phyloP scores from a whole-genome alignment of 1,284 basidiomycete genomes.

The Cryptococcus amylolentus region DNA sequence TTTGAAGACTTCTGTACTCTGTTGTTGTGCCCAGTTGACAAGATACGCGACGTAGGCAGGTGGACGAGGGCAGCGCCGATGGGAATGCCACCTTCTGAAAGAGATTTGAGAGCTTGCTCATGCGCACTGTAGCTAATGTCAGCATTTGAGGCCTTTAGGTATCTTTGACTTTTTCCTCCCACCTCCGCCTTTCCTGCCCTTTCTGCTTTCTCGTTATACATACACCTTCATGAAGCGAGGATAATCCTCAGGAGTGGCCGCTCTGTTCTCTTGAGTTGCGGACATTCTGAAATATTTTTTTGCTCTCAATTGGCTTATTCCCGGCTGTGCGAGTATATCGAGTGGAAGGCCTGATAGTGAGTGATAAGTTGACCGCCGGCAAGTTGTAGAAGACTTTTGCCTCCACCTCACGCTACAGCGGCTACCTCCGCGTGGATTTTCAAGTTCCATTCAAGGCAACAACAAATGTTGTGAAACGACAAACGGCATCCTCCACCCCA shows the following conservation, averaged over 20 bases:
- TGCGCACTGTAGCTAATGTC: conserved; percentile 20
- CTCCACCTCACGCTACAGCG: too few relatives aligned
- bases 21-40: conserved; percentile 36
- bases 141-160: not conserved
- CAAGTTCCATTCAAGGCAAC: too few relatives aligned
- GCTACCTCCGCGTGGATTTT: too few relatives aligned
- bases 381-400: too few relatives aligned
- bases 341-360: too few relatives aligned
- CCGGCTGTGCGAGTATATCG: too few relatives aligned
- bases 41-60: conserved; percentile 30
- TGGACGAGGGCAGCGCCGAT: conserved; percentile 37
- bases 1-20: conserved; percentile 34
- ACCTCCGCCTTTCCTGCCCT: not conserved
- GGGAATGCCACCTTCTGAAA: conserved; percentile 35
- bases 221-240: conserved; percentile 28
- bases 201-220: not conserved
- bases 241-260: conserved; percentile 24
- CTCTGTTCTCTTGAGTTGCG: too few relatives aligned
- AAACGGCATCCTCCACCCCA: not conserved
- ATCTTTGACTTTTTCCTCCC: not conserved
- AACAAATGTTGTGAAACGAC: too few relatives aligned
- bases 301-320: too few relatives aligned
- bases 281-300: too few relatives aligned
- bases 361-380: too few relatives aligned
- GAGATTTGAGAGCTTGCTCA: conserved; percentile 28